phyloP scores from a whole-genome alignment of 1,139 yeast species.

The Zygoascus meyerae region DNA sequence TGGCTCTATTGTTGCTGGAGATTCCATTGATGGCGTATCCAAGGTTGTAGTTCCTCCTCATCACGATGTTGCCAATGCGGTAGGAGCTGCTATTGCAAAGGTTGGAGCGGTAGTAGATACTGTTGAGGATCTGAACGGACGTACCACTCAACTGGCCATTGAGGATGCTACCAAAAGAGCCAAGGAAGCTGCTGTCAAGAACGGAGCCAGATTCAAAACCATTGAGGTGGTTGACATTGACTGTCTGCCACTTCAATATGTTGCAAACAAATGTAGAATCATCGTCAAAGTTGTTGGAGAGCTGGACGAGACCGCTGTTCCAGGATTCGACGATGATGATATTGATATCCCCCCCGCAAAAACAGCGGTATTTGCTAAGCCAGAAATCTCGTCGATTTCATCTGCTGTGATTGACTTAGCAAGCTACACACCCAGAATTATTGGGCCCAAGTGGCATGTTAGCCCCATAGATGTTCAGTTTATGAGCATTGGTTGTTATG shows the following conservation, averaged over 20 bases:
- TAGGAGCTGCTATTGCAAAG: slow-evolving; percentile 43
- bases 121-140: slow-evolving; percentile 19
- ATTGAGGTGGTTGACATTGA: slow-evolving; percentile 15
- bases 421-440: slow-evolving; percentile 34
- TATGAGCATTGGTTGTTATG: slow-evolving; percentile 39
- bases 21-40: slow-evolving; percentile 35
- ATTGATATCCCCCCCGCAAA: neutral
- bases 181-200: slow-evolving; percentile 13
- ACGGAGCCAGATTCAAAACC: slow-evolving; percentile 13
- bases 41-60: slow-evolving; percentile 36
- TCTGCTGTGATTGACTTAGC: slow-evolving; percentile 10
- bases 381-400: neutral
- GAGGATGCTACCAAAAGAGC: slow-evolving; percentile 14
- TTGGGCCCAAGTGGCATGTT: slow-evolving; percentile 35
- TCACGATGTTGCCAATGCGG: slow-evolving; percentile 40
- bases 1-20: slow-evolving; percentile 39
- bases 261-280: slow-evolving; percentile 13
- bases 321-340: neutral
- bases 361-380: neutral
- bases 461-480: slow-evolving; percentile 38
- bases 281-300: slow-evolving; percentile 16
- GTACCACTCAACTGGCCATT: slow-evolving; percentile 9
- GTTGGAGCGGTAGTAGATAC: slow-evolving; percentile 29
- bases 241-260: slow-evolving; percentile 16
- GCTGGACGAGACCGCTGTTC: neutral